A percentile compares a stretch with the other conserved stretches of the same genome.
Evolutionary conservation across 352 stramenopile genomes (phyloP).

Genomic region (Phytophthora kernoviae): DNA sequence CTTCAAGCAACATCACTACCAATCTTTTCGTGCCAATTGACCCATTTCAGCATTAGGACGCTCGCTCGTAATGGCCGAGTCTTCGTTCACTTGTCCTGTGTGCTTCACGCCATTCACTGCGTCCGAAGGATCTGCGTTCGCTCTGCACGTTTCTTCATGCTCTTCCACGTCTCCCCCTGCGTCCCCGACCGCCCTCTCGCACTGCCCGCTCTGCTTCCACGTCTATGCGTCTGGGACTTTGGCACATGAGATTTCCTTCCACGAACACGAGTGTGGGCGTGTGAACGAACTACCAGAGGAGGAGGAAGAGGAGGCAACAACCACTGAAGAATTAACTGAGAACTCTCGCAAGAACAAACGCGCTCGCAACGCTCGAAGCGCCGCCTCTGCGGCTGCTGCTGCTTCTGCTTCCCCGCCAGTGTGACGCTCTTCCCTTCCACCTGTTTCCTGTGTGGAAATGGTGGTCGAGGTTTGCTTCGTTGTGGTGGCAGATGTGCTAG

Average conservation of each 20-base stretch:
- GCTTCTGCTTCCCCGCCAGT: no score
- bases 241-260: constrained; percentile 70
- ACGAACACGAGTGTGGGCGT: constrained; percentile 79
- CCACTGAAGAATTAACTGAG: not conserved
- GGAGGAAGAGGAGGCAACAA: not conserved
- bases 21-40: no score
- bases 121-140: constrained; percentile 35
- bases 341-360: constrained; percentile 36
- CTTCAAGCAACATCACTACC: no score
- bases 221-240: constrained; percentile 56
- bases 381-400: not conserved
- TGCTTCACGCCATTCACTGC: constrained; percentile 44
- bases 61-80: constrained; percentile 35
- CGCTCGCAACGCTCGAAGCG: constrained; percentile 19
- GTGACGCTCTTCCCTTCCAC: constrained; percentile 57
- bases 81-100: constrained; percentile 48
- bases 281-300: constrained; percentile 42
- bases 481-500: constrained; percentile 64
- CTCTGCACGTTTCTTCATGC: constrained; percentile 63
- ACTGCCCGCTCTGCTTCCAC: constrained; percentile 66
- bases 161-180: constrained; percentile 21
- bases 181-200: constrained; percentile 19
- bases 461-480: constrained; percentile 55
- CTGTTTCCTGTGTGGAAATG: constrained; percentile 63
- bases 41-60: no score